Evolutionary conservation across 2,329 filamentous ascomycete species (phyloP).

Genomic region (Furcasterigmium furcatum): DNA sequence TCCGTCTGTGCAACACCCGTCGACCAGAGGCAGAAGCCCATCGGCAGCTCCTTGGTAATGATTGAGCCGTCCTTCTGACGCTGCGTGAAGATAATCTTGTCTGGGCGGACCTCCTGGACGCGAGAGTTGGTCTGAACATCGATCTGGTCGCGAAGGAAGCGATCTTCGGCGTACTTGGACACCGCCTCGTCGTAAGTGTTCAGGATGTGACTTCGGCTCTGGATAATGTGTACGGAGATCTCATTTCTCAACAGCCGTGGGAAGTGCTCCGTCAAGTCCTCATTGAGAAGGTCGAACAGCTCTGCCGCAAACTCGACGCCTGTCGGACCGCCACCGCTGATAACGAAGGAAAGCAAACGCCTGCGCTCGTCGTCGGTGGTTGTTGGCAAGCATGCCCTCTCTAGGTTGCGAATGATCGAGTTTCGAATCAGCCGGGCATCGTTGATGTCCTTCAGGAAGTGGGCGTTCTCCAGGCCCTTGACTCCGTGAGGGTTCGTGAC

Average conservation of each 20-base stretch:
- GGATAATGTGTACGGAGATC: conserved; percentile 95
- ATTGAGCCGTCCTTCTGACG: conserved; percentile 68
- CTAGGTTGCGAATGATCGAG: conserved; percentile 82
- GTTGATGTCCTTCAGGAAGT: conserved; percentile 92
- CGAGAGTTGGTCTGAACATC: conserved; percentile 90
- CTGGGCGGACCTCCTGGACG: conserved; percentile 80
- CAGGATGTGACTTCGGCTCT: conserved; percentile 89
- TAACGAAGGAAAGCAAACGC: conserved; percentile 88
- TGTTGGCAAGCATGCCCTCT: conserved; percentile 88
- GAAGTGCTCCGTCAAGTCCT: conserved; percentile 81
- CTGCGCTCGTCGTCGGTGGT: conserved; percentile 84
- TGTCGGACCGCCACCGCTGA: conserved; percentile 92
- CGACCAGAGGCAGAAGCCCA: conserved; percentile 97
- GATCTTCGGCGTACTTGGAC: conserved; percentile 86
- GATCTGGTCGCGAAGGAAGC: conserved; percentile 87
- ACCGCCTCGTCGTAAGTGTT: conserved; percentile 98
- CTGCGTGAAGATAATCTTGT: conserved; percentile 88
- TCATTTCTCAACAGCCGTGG: conserved; percentile 91
- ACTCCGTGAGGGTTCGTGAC: conserved; percentile 94
- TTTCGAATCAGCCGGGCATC: conserved; percentile 90
- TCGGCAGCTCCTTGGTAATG: conserved; percentile 89
- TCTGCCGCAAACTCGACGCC: conserved; percentile 98
- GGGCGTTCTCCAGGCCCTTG: conserved; percentile 87
- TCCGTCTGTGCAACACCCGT: conserved; percentile 88
- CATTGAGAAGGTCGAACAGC: conserved; percentile 92